Conservation (phyloP, 495 filamentous ascomycete species). For the Annulohypoxylon moriforme region DNA sequence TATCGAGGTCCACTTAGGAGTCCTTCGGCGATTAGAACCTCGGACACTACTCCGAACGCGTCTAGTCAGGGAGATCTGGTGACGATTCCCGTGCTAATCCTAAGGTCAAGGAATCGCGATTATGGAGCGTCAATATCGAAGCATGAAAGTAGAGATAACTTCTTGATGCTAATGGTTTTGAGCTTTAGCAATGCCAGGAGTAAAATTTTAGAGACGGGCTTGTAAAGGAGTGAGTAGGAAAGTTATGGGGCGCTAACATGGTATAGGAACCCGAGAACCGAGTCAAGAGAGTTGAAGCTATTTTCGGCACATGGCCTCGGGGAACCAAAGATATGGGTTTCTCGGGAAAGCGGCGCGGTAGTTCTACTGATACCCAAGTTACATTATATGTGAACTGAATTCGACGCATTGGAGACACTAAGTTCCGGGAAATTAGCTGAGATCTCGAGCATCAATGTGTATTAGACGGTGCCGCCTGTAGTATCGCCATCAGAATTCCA, state of each 20-base stretch:
- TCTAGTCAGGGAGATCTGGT: conserved; percentile 22
- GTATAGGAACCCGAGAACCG: conserved; percentile 1
- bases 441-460: background rate
- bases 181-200: background rate
- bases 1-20: background rate
- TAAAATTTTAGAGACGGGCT: background rate
- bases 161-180: background rate
- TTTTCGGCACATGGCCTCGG: background rate
- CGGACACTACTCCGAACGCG: background rate
- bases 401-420: background rate
- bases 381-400: background rate
- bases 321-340: background rate
- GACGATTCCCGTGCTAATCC: background rate
- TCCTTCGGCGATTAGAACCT: background rate
- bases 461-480: too few species aligned
- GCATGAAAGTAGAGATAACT: background rate
- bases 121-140: background rate
- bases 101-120: background rate
- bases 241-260: background rate
- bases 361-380: background rate
- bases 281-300: conserved; percentile 35
- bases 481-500: background rate
- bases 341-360: background rate
- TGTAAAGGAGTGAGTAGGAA: background rate
- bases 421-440: too few species aligned